Conservation (phyloP, 345 rosid genomes). For the Corchorus capsularis region DNA sequence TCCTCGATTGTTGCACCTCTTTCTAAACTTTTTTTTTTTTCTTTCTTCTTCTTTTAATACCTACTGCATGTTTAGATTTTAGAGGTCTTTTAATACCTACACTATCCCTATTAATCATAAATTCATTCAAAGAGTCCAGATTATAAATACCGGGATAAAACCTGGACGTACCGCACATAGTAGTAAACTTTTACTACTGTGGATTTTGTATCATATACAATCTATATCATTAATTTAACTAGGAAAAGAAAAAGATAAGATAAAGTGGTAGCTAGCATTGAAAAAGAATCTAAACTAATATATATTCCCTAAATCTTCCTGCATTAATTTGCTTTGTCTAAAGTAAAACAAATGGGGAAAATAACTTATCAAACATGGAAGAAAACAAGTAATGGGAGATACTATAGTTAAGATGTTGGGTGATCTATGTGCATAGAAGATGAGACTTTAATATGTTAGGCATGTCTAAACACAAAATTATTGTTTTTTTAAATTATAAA, state of each 20-base stretch:
- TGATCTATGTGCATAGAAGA: constrained; percentile 6
- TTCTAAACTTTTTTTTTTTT: neutral
- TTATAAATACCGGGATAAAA: too few species aligned
- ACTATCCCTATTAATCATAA: too few species aligned
- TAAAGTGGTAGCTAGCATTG: too few species aligned
- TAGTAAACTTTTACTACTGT: too few species aligned
- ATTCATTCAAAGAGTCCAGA: too few species aligned
- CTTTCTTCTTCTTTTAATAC: too few species aligned
- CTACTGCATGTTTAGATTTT: neutral
- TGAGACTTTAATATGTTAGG: neutral
- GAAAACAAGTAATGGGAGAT: neutral
- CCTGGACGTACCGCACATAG: too few species aligned
- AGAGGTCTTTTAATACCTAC: too few species aligned
- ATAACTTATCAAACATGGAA: neutral
- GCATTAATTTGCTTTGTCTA: neutral
- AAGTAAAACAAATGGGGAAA: neutral
- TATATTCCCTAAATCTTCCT: constrained; percentile 11
- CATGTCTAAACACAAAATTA: neutral
- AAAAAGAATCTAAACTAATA: constrained; percentile 9
- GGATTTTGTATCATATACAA: too few species aligned
- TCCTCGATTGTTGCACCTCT: constrained; percentile 13
- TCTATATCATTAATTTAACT: neutral
- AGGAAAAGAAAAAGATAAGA: neutral
- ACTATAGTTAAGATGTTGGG: neutral
- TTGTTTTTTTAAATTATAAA: neutral